Percentiles rank a stretch among this genome's conserved stretches.
Evolutionary conservation across 108 stramenopile species (phyloP).

Genomic region (Nannochloropsis gaditana): DNA sequence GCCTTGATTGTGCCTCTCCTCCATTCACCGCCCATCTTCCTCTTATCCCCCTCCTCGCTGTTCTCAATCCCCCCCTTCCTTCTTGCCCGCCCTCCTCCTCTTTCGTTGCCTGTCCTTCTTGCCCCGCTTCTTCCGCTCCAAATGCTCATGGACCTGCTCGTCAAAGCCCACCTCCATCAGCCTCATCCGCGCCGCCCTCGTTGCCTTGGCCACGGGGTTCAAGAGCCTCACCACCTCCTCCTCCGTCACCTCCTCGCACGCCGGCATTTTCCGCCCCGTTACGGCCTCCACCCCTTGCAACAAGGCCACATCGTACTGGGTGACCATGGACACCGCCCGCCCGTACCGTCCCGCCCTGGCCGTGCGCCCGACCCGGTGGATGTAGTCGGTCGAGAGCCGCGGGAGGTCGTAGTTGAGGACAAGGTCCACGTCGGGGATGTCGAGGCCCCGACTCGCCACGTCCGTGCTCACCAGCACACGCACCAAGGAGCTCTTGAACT

Average conservation of each 20-base stretch:
- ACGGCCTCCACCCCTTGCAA: constrained; percentile 55
- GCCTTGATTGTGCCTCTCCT: neutral
- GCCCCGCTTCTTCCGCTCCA: constrained; percentile 4
- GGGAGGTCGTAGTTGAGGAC: constrained; percentile 97
- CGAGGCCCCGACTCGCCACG: constrained; percentile 91
- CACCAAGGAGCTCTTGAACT: constrained; percentile 55
- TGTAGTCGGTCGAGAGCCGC: constrained; percentile 90
- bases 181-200: constrained; percentile 44
- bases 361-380: constrained; percentile 94
- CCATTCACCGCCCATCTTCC: neutral
- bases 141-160: neutral
- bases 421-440: constrained; percentile 87
- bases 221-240: constrained; percentile 55
- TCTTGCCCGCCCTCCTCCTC: neutral
- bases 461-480: constrained; percentile 85
- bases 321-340: constrained; percentile 39
- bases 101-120: neutral
- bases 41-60: neutral
- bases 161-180: constrained; percentile 35
- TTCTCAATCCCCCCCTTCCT: neutral
- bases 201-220: constrained; percentile 53
- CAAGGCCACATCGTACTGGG: constrained; percentile 56
- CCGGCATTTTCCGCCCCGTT: constrained; percentile 32
- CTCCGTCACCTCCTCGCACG: constrained; percentile 45
- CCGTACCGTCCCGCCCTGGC: constrained; percentile 52